phyloP scores from a whole-genome alignment of 192 early-diverging fungal genomes.

The Phlyctochytrium arcticum region DNA sequence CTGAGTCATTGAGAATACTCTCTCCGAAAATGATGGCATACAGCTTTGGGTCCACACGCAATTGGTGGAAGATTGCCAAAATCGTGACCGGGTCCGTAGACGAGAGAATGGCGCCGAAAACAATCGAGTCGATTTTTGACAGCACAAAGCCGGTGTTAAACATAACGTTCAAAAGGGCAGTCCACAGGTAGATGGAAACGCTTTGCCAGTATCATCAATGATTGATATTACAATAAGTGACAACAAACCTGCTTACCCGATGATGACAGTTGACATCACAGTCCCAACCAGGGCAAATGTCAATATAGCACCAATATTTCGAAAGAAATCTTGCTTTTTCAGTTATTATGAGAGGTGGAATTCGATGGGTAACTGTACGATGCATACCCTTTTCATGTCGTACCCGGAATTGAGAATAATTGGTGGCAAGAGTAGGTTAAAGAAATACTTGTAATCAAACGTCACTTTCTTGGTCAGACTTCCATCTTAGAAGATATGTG shows the following conservation, averaged over 20 bases:
- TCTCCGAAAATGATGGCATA: constrained; percentile 98
- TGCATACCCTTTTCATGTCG: constrained; percentile 78
- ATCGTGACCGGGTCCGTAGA: constrained; percentile 98
- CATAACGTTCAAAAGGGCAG: too few relatives aligned
- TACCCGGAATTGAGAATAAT: constrained; percentile 98
- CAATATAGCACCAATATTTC: constrained; percentile 84
- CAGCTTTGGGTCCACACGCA: constrained; percentile 89
- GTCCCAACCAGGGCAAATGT: constrained; percentile 94
- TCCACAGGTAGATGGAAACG: too few relatives aligned
- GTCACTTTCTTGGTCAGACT: constrained; percentile 76
- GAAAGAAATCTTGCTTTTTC: constrained; percentile 69
- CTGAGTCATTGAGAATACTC: constrained; percentile 92
- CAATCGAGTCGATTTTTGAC: constrained; percentile 86
- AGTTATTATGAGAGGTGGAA: background rate
- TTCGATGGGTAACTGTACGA: background rate
- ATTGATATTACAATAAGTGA: background rate
- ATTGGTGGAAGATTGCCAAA: constrained; percentile 88
- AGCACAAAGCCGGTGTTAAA: constrained; percentile 46
- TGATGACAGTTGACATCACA: constrained; percentile 83
- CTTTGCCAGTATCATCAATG: too few relatives aligned
- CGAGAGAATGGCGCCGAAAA: constrained; percentile 90
- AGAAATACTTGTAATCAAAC: constrained; percentile 90
- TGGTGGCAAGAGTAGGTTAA: constrained; percentile 93
- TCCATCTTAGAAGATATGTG: constrained; percentile 8
- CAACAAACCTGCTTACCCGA: too few relatives aligned